Evolutionary conservation across 306 rosid species (phyloP).

Genomic region (Rosa lucieae): DNA sequence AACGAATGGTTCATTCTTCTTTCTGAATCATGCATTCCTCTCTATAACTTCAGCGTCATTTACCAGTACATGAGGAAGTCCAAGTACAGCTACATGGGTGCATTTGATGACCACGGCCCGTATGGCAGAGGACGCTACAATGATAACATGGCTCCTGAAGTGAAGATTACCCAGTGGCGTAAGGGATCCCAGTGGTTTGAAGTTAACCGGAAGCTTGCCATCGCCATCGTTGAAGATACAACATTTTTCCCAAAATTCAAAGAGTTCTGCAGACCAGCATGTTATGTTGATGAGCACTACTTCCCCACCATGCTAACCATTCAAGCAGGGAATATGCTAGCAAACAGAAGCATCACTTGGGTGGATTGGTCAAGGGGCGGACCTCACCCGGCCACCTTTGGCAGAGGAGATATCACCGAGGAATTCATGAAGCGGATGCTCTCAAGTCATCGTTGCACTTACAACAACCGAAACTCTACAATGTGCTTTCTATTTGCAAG

Average conservation of each 20-base stretch:
- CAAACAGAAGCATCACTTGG: conserved; percentile 93
- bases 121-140: conserved; percentile 88
- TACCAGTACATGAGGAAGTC: conserved; percentile 63
- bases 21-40: conserved; percentile 93
- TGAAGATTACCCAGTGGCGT: conserved; percentile 76
- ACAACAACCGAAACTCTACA: conserved; percentile 50
- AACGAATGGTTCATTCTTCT: conserved; percentile 83
- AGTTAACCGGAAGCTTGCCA: conserved; percentile 72
- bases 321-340: conserved; percentile 46
- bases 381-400: conserved; percentile 90
- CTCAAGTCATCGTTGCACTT: conserved; percentile 45
- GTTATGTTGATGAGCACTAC: conserved; percentile 96
- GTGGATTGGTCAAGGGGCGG: conserved; percentile 99
- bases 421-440: conserved; percentile 52
- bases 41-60: conserved; percentile 57
- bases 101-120: conserved; percentile 82
- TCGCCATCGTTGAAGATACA: conserved; percentile 60
- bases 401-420: conserved; percentile 50
- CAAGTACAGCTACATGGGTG: conserved; percentile 70
- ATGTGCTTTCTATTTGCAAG: conserved; percentile 78
- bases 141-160: conserved; percentile 68
- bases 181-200: conserved; percentile 98
- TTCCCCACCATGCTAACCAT: conserved; percentile 92
- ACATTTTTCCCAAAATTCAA: conserved; percentile 57
- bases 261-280: conserved; percentile 68